These are phyloP conservation scores for Leccinum olivaceoglutinosum DNA, from an alignment of 1,284 basidiomycete species.

Conservation along the genomic window DNA sequence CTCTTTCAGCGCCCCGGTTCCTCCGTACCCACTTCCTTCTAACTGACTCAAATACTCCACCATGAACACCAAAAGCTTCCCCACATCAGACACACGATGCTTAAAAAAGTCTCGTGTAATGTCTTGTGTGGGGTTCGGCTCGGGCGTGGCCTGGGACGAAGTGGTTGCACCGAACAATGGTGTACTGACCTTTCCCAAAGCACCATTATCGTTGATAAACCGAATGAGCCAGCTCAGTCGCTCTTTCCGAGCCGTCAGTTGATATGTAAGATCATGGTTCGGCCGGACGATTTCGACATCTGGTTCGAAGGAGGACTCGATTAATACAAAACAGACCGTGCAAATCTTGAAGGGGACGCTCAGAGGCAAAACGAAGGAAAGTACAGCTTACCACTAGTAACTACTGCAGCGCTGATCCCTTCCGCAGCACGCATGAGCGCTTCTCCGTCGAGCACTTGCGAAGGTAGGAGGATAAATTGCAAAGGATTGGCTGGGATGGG, in stretches of 20 bases:
- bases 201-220: constrained; percentile 84
- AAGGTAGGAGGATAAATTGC: constrained; percentile 76
- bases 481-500: constrained; percentile 64
- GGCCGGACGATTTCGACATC: constrained; percentile 70
- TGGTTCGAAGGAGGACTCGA: constrained; percentile 25
- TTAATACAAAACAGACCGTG: neutral
- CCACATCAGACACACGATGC: constrained; percentile 57
- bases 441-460: constrained; percentile 61
- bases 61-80: constrained; percentile 50
- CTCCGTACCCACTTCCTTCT: constrained; percentile 23
- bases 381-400: constrained; percentile 53
- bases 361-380: neutral
- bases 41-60: constrained; percentile 32
- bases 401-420: constrained; percentile 69
- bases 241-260: constrained; percentile 72
- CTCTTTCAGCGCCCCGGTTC: constrained; percentile 25
- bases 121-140: constrained; percentile 50
- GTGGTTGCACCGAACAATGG: constrained; percentile 5
- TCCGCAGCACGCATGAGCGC: constrained; percentile 78
- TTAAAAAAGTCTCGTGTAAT: constrained; percentile 85
- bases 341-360: neutral
- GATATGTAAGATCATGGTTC: constrained; percentile 78
- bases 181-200: constrained; percentile 59
- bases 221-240: constrained; percentile 78
- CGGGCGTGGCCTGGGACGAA: constrained; percentile 9